Percentiles rank a stretch among this genome's conserved stretches.
Conservation (phyloP, 257 asterid genomes). For the Scutellaria galericulata region DNA sequence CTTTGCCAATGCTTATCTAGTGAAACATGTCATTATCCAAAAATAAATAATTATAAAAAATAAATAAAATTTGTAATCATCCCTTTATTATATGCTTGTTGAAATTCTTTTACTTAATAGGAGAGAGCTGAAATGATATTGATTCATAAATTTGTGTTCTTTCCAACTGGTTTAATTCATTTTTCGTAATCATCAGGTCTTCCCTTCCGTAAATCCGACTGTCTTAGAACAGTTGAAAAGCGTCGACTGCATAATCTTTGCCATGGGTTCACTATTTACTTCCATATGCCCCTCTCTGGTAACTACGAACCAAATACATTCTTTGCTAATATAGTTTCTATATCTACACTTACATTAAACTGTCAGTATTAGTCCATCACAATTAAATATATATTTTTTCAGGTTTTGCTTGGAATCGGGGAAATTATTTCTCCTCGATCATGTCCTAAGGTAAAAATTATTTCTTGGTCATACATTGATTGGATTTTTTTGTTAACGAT, state of each 20-base stretch:
- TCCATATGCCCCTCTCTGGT: conserved; percentile 97
- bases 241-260: conserved; percentile 81
- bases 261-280: conserved; percentile 97
- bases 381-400: conserved; percentile 31
- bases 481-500: too few species aligned
- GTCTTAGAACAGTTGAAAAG: conserved; percentile 73
- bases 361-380: not conserved
- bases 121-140: not conserved
- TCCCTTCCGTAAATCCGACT: conserved; percentile 75
- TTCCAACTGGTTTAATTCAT: not conserved
- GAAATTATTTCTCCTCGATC: conserved; percentile 75
- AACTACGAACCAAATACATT: conserved; percentile 32
- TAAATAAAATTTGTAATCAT: too few species aligned
- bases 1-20: not conserved
- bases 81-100: conserved; percentile 12
- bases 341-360: not conserved
- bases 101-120: not conserved
- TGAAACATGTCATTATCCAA: too few species aligned
- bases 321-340: not conserved
- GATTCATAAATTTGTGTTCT: too few species aligned
- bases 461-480: too few species aligned
- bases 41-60: too few species aligned
- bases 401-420: conserved; percentile 92
- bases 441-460: conserved; percentile 75
- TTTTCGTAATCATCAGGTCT: conserved; percentile 54